Evolutionary conservation across 2,329 filamentous ascomycete genomes (phyloP).

Genomic region (Aspergillus sp.): DNA sequence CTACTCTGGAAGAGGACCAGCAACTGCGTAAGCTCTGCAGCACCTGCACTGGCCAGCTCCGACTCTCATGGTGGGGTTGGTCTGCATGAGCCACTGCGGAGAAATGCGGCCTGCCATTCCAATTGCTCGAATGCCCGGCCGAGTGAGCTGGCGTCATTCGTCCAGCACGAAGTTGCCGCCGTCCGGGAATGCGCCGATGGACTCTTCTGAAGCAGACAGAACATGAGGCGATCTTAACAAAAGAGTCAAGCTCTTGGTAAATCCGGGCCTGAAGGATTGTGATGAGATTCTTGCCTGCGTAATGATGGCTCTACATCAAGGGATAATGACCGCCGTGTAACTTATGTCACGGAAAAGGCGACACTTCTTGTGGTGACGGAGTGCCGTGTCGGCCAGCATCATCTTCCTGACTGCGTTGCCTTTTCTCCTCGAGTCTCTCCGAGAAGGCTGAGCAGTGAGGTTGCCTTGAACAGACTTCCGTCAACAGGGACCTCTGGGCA

Average conservation of each 20-base stretch:
- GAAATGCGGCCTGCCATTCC: slow-evolving; percentile 27
- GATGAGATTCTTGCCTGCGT: not conserved
- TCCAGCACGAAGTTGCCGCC: slow-evolving; percentile 15
- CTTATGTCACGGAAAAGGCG: slow-evolving; percentile 3
- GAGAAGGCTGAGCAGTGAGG: slow-evolving; percentile 11
- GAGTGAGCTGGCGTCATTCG: slow-evolving; percentile 24
- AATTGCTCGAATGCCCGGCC: slow-evolving; percentile 19
- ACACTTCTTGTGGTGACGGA: slow-evolving; percentile 8
- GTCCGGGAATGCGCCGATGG: not conserved
- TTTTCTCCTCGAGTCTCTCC: not conserved
- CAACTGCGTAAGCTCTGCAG: slow-evolving; percentile 10
- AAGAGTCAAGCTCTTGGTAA: not conserved
- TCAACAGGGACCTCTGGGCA: not conserved
- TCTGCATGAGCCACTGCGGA: slow-evolving; percentile 24
- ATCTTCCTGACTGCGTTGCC: not conserved
- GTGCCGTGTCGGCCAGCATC: not conserved
- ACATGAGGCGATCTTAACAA: not conserved
- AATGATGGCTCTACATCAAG: not conserved
- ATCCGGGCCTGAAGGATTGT: not conserved
- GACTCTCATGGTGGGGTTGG: slow-evolving; percentile 20
- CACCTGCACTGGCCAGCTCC: slow-evolving; percentile 5
- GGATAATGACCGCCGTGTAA: slow-evolving; percentile 7
- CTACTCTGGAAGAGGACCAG: not conserved
- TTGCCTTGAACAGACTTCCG: slow-evolving; percentile 14
- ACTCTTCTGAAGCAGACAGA: not conserved